Evolutionary conservation across 345 rosid species (phyloP), one percentile per base, ranked within the genome.

Genomic region (Boechera stricta): DNA sequence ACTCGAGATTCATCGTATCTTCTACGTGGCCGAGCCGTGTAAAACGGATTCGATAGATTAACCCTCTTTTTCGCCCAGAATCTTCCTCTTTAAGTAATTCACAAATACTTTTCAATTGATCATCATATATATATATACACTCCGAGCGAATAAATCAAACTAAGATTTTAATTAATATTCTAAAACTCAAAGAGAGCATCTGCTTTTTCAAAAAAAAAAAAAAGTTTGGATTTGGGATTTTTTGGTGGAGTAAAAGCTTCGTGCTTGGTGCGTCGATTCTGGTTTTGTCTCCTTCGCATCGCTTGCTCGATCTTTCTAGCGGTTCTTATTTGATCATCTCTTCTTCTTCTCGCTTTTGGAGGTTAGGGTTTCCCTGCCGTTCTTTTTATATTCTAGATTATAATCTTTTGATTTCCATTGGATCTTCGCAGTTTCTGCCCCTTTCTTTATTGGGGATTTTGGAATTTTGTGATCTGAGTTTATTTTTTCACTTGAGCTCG

Each of bases 1-100:
- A 28, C 21, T n/a, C 1, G 52, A 72, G 71, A 71, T 65, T 41
- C 13, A 41, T 77, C 72, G 49, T 41, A 7, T 16, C 16, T 49
- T 49, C 73, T 41, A 72, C 81, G 81, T 78, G 81, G 81, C 81
- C 13, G 0, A 15, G 45, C 69, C 77, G 73, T 72, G 77, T 64
- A 31, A 51, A 5, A 3, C 29, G 55, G 74, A 42, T 36, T 13
- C 51, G 38, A 29, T 32, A 56, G 10, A 56, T 57, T 44, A 72
- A 66, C 81, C 81, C 21, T 72, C 73, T 49, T 72, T 49, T 13
- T 41, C 73, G 12, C 56, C 29, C 67, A 72, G 77, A 72, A 72
- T 78, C 77, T 78, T 57, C 49, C 69, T 5, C 38, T 66, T 78
- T 38, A 10, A 33, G 29, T 33, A 33, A 33, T 33, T 57, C 75